phyloP scores from a whole-genome alignment of 495 filamentous ascomycete species.

The Astrothelium macrocarpum region DNA sequence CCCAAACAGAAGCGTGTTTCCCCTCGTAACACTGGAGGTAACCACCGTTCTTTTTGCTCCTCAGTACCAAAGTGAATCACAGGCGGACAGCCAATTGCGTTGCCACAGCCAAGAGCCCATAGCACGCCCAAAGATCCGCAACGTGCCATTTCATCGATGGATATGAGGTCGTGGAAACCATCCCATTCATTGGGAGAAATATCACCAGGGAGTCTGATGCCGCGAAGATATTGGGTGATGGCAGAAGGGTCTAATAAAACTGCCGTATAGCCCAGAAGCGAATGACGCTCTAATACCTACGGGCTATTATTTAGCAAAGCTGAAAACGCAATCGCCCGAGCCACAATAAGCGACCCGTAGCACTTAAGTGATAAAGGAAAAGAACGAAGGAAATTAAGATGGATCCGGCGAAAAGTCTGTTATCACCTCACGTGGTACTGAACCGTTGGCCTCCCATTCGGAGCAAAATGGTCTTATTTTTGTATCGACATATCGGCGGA shows the following conservation, averaged over 20 bases:
- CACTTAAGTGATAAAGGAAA: background rate
- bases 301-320: background rate
- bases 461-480: slow-evolving; percentile 37
- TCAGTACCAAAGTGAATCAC: slow-evolving; percentile 43
- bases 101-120: slow-evolving; percentile 44
- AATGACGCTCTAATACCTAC: background rate
- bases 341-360: background rate
- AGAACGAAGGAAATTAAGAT: slow-evolving; percentile 26
- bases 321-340: background rate
- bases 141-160: slow-evolving; percentile 32
- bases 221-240: slow-evolving; percentile 16
- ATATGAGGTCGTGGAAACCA: slow-evolving; percentile 41
- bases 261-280: background rate
- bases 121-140: slow-evolving; percentile 33
- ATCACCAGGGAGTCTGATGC: slow-evolving; percentile 34
- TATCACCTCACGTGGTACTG: slow-evolving; percentile 35
- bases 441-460: slow-evolving; percentile 42
- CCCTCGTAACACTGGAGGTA: slow-evolving; percentile 41
- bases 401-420: slow-evolving; percentile 23
- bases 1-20: slow-evolving; percentile 45
- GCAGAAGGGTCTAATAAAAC: background rate
- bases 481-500: slow-evolving; percentile 40
- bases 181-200: slow-evolving; percentile 41
- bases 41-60: slow-evolving; percentile 40
- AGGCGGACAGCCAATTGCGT: slow-evolving; percentile 46